Conservation (phyloP, 139 green algal genomes). For the Medakamo hakoo region DNA sequence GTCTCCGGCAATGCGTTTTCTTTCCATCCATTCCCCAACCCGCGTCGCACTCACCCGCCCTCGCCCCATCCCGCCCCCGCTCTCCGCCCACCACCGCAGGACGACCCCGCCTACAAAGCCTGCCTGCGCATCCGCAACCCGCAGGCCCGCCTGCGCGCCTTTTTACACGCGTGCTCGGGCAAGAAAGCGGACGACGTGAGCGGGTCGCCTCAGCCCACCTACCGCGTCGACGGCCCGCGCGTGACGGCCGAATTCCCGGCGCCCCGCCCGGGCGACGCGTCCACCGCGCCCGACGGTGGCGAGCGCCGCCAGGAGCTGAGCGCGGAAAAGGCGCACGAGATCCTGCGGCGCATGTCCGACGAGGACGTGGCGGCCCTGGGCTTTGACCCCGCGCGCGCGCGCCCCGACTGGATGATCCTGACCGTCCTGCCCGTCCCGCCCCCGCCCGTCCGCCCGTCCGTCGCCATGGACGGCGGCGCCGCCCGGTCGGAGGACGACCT, state of each 20-base stretch:
- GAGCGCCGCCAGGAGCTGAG: constrained; percentile 76
- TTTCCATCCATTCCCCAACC: not conserved
- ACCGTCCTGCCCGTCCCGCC: constrained; percentile 87
- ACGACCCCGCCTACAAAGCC: constrained; percentile 49
- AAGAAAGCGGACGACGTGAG: constrained; percentile 32
- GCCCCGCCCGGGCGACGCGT: constrained; percentile 22
- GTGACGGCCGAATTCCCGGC: constrained; percentile 81
- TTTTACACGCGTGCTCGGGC: constrained; percentile 35
- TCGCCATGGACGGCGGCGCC: constrained; percentile 83
- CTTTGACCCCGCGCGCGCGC: constrained; percentile 59
- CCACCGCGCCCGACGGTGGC: constrained; percentile 22
- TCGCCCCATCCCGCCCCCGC: not conserved
- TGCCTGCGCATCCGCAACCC: constrained; percentile 45
- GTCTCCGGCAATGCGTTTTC: not conserved
- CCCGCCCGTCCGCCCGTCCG: constrained; percentile 68
- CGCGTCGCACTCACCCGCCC: not conserved
- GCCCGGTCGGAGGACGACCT: constrained; percentile 89
- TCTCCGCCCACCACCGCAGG: constrained; percentile 13
- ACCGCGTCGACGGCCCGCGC: constrained; percentile 56
- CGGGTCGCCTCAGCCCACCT: constrained; percentile 68
- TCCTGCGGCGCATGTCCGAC: constrained; percentile 77
- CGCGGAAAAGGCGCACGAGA: constrained; percentile 62
- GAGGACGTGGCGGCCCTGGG: constrained; percentile 82
- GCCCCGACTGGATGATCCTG: constrained; percentile 91
- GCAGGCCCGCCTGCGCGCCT: constrained; percentile 47